Conservation (phyloP, 1,284 basidiomycete species). For the Chondrostereum purpureum region DNA sequence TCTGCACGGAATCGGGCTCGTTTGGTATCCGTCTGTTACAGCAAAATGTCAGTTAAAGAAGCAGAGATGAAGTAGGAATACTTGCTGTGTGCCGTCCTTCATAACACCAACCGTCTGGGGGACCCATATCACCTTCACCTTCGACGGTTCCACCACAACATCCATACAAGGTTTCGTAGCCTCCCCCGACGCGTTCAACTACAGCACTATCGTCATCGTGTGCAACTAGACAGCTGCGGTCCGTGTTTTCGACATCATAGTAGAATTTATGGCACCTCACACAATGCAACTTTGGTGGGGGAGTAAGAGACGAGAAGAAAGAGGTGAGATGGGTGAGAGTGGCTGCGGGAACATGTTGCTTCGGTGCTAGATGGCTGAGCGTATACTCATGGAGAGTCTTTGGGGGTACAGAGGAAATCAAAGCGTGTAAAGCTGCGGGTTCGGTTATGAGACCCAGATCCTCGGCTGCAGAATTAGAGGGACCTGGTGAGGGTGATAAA, state of each 20-base stretch:
- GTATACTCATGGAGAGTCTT: constrained; percentile 60
- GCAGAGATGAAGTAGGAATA: constrained; percentile 13
- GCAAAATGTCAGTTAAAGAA: constrained; percentile 3
- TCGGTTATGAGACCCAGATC: constrained; percentile 22
- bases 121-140: constrained; percentile 71
- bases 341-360: constrained; percentile 21
- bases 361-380: constrained; percentile 37
- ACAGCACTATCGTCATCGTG: constrained; percentile 42
- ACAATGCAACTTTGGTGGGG: constrained; percentile 64
- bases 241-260: constrained; percentile 50
- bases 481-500: neutral
- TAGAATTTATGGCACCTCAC: constrained; percentile 64
- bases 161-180: constrained; percentile 51
- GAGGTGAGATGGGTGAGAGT: constrained; percentile 34
- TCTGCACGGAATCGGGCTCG: constrained; percentile 73
- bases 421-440: constrained; percentile 37
- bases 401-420: constrained; percentile 55
- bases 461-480: neutral
- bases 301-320: constrained; percentile 54
- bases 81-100: constrained; percentile 72
- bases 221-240: constrained; percentile 46
- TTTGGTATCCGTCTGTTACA: constrained; percentile 54
- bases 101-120: constrained; percentile 79
- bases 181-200: constrained; percentile 33
- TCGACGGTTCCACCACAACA: constrained; percentile 67